Conservation (phyloP, 176 grass and related monocot genomes). For the Chloris gayana region DNA sequence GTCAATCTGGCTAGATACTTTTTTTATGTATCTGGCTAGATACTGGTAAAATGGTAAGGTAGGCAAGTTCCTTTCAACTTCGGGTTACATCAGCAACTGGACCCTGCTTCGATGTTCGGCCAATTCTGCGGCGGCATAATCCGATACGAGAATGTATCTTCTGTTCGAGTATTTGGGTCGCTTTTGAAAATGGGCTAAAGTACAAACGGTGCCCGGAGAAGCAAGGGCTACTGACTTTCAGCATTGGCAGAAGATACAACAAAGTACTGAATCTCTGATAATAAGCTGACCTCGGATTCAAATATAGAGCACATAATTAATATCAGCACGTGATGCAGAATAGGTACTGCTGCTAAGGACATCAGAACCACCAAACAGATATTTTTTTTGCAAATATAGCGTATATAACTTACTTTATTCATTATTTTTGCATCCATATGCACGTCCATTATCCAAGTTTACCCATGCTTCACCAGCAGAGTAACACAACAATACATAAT, state of each 20-base stretch:
- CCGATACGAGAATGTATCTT: too few relatives aligned
- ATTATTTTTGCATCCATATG: constrained; percentile 30
- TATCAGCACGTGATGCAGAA: neutral
- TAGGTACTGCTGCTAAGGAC: neutral
- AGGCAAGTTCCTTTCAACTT: too few relatives aligned
- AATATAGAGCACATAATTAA: neutral
- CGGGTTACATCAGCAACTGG: too few relatives aligned
- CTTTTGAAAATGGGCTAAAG: too few relatives aligned
- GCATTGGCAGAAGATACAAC: neutral
- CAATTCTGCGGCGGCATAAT: too few relatives aligned
- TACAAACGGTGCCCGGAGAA: neutral
- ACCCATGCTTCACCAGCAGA: neutral
- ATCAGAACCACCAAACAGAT: neutral
- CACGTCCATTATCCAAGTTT: neutral
- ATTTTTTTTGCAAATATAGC: neutral
- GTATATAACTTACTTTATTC: constrained; percentile 18
- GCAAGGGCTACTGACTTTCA: neutral
- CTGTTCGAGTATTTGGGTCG: too few relatives aligned
- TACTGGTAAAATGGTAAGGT: too few relatives aligned
- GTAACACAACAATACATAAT: neutral
- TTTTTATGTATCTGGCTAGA: too few relatives aligned
- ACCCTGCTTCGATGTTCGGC: too few relatives aligned
- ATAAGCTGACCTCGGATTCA: neutral
- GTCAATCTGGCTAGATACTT: too few relatives aligned
- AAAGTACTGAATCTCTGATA: neutral